phyloP scores from a whole-genome alignment of 352 stramenopile genomes.

The Pythium apleroticum region DNA sequence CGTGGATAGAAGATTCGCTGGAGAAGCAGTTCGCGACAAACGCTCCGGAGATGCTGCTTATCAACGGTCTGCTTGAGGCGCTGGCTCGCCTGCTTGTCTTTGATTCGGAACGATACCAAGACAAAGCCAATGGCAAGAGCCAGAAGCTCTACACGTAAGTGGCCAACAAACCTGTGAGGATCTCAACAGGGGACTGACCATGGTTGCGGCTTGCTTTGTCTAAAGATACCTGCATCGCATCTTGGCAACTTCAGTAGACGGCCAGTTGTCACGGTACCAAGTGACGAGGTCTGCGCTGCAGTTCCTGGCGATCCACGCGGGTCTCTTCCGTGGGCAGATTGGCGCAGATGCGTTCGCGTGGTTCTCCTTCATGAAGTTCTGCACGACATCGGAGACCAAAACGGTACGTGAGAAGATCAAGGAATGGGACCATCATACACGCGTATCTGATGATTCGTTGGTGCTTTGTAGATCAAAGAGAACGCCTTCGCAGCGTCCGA shows the following conservation, averaged over 20 bases:
- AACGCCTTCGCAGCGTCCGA: conserved; percentile 51
- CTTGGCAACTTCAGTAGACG: conserved; percentile 55
- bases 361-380: conserved; percentile 78
- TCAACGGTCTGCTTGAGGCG: conserved; percentile 66
- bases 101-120: conserved; percentile 47
- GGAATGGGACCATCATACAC: background rate
- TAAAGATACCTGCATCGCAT: conserved; percentile 59
- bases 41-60: conserved; percentile 69
- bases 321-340: conserved; percentile 51
- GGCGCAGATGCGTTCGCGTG: conserved; percentile 47
- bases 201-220: too few species aligned
- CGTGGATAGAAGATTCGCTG: conserved; percentile 69
- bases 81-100: conserved; percentile 55
- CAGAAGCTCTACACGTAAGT: conserved; percentile 69
- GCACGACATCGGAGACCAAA: conserved; percentile 65
- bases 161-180: conserved; percentile 9
- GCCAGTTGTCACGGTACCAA: conserved; percentile 65
- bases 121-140: conserved; percentile 32
- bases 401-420: conserved; percentile 35
- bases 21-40: conserved; percentile 75
- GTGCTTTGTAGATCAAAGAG: conserved; percentile 69
- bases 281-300: conserved; percentile 60
- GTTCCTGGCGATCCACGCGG: conserved; percentile 49
- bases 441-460: background rate
- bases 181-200: too few species aligned